Evolutionary conservation across 371 early-diverging fungal genomes (phyloP).

Genomic region (Mucor plumbeus): DNA sequence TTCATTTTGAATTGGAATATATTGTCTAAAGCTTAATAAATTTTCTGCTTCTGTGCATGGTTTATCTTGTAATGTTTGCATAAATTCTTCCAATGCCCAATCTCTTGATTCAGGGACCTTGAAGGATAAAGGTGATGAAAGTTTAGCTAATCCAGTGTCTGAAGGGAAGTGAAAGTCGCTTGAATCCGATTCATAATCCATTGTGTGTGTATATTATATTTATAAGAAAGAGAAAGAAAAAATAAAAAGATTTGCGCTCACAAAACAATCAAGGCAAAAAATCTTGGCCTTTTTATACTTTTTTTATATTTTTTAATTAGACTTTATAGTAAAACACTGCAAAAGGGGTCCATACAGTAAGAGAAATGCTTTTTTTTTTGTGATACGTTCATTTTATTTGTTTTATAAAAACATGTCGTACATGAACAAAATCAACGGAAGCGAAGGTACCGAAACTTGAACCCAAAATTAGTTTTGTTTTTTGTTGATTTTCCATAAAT

Average conservation of each 20-base stretch:
- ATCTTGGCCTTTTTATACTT: slow-evolving; percentile 3
- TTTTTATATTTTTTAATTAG: slow-evolving; percentile 3
- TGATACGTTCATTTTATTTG: slow-evolving; percentile 11
- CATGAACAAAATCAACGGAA: slow-evolving; percentile 11
- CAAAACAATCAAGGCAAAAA: background rate
- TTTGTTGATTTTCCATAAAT: slow-evolving; percentile 13
- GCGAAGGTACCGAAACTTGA: slow-evolving; percentile 8
- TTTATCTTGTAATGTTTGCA: slow-evolving; percentile 38
- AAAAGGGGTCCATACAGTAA: background rate
- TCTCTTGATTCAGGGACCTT: slow-evolving; percentile 48
- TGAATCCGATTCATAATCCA: slow-evolving; percentile 35
- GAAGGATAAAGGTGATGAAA: slow-evolving; percentile 35
- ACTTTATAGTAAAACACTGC: slow-evolving; percentile 4
- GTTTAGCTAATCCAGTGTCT: slow-evolving; percentile 44
- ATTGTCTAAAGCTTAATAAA: slow-evolving; percentile 25
- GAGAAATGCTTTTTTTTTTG: background rate
- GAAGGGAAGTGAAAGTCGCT: slow-evolving; percentile 52
- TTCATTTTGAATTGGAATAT: slow-evolving; percentile 27
- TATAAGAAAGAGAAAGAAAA: slow-evolving; percentile 13
- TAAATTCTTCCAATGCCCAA: slow-evolving; percentile 49
- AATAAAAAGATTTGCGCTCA: slow-evolving; percentile 3
- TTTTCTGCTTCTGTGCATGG: slow-evolving; percentile 28
- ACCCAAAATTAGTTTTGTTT: slow-evolving; percentile 16
- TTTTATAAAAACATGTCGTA: slow-evolving; percentile 12
- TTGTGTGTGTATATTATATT: slow-evolving; percentile 6